phyloP scores from a whole-genome alignment of 805 yeast genomes.

The Starmera dryadoides region DNA sequence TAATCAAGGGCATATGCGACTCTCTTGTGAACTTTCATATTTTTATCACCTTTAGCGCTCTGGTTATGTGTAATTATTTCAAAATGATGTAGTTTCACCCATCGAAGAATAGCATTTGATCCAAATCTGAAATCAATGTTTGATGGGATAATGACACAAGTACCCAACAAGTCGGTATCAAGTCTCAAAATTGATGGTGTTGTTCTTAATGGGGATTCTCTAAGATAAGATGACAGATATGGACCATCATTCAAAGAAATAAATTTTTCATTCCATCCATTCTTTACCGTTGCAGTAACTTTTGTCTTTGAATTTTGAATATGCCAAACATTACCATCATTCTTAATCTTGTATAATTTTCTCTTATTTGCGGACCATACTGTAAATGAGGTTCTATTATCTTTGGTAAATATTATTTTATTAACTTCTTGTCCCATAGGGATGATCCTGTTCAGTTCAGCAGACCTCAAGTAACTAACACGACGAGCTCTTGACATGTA shows the following conservation, averaged over 20 bases:
- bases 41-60: slow-evolving; percentile 1
- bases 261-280: slow-evolving; percentile 10
- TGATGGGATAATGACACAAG: background rate
- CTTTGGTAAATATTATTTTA: background rate
- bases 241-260: slow-evolving; percentile 8
- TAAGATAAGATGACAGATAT: background rate
- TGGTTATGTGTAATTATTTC: slow-evolving; percentile 10
- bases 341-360: slow-evolving; percentile 8
- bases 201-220: slow-evolving; percentile 11
- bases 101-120: slow-evolving; percentile 8
- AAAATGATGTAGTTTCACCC: slow-evolving; percentile 16
- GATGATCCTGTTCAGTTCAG: background rate
- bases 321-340: slow-evolving; percentile 11
- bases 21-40: slow-evolving; percentile 9
- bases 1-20: slow-evolving; percentile 11
- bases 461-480: background rate
- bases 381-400: background rate
- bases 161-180: background rate
- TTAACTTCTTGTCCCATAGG: slow-evolving; percentile 1
- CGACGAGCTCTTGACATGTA: background rate
- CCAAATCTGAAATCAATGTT: slow-evolving; percentile 13
- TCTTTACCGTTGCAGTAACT: slow-evolving; percentile 12
- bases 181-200: slow-evolving; percentile 10
- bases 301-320: slow-evolving; percentile 6
- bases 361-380: background rate